These are phyloP conservation scores for Tolypocladium sp. DNA, from an alignment of 2,329 filamentous ascomycete genomes.

Conservation along the genomic window DNA sequence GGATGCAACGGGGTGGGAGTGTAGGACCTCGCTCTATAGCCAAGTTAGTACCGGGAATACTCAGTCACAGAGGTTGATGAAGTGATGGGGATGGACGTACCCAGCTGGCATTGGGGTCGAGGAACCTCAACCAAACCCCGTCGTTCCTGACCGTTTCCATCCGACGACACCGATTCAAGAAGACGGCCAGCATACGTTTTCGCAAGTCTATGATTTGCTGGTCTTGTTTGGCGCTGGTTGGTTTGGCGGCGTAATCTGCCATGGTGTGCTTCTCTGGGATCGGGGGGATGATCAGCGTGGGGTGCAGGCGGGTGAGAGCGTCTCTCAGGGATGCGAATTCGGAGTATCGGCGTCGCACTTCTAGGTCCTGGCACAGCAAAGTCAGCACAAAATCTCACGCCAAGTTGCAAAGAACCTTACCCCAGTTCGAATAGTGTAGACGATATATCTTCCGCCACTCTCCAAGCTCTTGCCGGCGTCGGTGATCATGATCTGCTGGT, in stretches of 20 bases:
- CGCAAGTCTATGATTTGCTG: constrained; percentile 92
- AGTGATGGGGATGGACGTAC: constrained; percentile 37
- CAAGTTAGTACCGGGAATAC: constrained; percentile 10
- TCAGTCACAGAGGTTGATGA: not conserved
- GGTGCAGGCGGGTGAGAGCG: constrained; percentile 83
- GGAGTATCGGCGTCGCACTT: constrained; percentile 90
- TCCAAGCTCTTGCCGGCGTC: constrained; percentile 94
- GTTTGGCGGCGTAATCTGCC: constrained; percentile 96
- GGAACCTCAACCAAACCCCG: constrained; percentile 94
- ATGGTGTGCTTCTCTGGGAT: constrained; percentile 99
- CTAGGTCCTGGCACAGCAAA: constrained; percentile 60
- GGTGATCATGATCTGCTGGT: constrained; percentile 82
- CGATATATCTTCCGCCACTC: constrained; percentile 86
- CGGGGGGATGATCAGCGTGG: constrained; percentile 88
- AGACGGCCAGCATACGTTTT: constrained; percentile 94
- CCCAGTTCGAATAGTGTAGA: constrained; percentile 92
- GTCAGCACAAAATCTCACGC: not conserved
- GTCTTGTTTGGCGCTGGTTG: constrained; percentile 96
- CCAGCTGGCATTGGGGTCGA: constrained; percentile 98
- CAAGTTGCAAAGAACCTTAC: constrained; percentile 40
- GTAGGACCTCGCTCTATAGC: constrained; percentile 78
- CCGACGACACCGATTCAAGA: constrained; percentile 82
- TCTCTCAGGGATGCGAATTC: constrained; percentile 89
- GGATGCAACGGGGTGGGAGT: constrained; percentile 81
- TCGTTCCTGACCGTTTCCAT: constrained; percentile 92